Evolutionary conservation across 2,329 filamentous ascomycete species (phyloP), one percentile per base, ranked within the genome.

Genomic region (Fusarium brachygibbosum): DNA sequence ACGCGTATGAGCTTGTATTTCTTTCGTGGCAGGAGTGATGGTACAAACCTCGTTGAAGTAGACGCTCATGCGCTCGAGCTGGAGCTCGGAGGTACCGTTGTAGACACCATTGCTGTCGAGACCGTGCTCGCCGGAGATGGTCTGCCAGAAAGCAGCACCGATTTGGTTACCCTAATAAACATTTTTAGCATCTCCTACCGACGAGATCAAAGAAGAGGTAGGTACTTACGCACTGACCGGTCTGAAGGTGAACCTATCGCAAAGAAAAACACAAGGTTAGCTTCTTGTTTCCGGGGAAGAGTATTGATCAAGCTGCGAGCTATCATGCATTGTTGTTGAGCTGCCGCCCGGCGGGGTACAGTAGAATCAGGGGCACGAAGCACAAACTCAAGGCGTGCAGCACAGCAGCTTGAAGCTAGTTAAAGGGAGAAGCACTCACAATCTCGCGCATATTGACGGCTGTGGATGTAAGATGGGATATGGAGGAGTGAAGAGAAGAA

Each of bases 1-100:
- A 55, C 67, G 53, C 66, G 59, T 63, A 71, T 64, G 62, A 71
- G 65, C 53, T 67, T 35, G 29, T 9, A 6, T 19, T 53, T 35
- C 51, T 45, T 56, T 51, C 34, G 34, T 29, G 17, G 23, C 6
- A 21, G 23, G 23, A 38, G n/a, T 40, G 34, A 28, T 31, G 19
- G 5, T 31, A 76, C 81, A 63, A 79, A 87, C 85, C 84, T 88
- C 85, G 79, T 97, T 94, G 91, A 98, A 98, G 90, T 98, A 98
- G 83, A 98, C 95, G 84, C 94, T 99, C 94, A 99, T 97, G 80
- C 96, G 94, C 92, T 99, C 96, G 77, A 98, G 91, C 89, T 99
- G 96, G 82, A 98, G 94, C 85, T 98, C 96, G 44, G 95, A 98
- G 76, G 93, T 94, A 82, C 96, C 96, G 84, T 97, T 97, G 91